Conservation (phyloP, 768 basidiomycete species). For the Basidioascus undulatus region DNA sequence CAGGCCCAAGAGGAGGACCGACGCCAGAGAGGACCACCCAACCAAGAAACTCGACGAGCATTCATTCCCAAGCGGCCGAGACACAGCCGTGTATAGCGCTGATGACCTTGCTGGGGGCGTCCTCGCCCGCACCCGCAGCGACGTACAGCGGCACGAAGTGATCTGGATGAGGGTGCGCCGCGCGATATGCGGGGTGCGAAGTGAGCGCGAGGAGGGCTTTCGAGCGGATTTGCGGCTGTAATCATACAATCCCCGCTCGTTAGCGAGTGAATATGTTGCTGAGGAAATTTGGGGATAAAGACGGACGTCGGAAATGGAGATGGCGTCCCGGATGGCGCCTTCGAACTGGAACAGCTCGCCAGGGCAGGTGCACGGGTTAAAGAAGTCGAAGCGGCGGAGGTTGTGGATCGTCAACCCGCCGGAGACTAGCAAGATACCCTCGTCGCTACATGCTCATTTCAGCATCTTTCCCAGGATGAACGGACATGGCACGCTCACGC, state of each 20-base stretch:
- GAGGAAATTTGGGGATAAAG: conserved; percentile 1
- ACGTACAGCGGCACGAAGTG: conserved; percentile 62
- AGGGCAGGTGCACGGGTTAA: no score
- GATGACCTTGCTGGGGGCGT: conserved; percentile 21
- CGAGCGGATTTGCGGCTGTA: no score
- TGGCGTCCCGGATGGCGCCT: conserved; percentile 32
- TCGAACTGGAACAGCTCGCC: no score
- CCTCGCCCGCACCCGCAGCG: conserved; percentile 45
- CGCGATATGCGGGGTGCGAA: conserved; percentile 35
- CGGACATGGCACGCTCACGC: conserved; percentile 9
- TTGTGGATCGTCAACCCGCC: conserved; percentile 50
- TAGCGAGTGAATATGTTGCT: no score
- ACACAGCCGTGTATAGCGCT: no score
- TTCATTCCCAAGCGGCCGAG: no score
- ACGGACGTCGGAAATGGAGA: conserved; percentile 26
- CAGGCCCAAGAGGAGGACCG: no score
- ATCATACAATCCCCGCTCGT: no score
- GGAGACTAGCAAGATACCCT: conserved; percentile 41
- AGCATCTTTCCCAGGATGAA: neutral
- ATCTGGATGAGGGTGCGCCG: conserved; percentile 50
- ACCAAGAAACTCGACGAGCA: no score
- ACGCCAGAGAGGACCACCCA: no score
- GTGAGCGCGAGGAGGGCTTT: conserved; percentile 31
- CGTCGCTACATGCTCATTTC: conserved; percentile 22
- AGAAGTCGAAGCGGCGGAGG: no score